Percentiles rank a stretch among this genome's conserved stretches.
These are phyloP conservation scores for Aspergillus ustus DNA, from an alignment of 2,329 filamentous ascomycete species.

Conservation along the genomic window DNA sequence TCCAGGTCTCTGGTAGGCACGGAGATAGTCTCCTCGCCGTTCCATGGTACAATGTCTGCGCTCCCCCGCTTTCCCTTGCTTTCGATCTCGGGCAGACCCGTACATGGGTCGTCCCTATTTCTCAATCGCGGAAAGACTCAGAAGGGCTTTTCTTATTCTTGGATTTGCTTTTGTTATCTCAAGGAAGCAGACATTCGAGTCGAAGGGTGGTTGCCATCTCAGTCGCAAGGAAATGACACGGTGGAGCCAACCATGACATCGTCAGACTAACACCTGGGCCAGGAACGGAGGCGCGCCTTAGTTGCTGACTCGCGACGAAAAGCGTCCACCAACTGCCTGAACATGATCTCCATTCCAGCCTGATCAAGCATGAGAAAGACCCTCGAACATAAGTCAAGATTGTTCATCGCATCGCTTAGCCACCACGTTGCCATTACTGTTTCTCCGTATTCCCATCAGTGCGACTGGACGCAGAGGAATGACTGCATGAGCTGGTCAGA, in stretches of 20 bases:
- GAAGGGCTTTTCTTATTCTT: background rate
- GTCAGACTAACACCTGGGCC: background rate
- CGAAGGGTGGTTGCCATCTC: background rate
- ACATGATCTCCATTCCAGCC: background rate
- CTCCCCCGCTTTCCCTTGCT: conserved; percentile 32
- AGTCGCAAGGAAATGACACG: background rate
- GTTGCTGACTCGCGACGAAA: background rate
- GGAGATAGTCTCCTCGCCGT: conserved; percentile 11
- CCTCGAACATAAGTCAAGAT: background rate
- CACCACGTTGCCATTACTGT: background rate
- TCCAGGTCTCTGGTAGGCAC: conserved; percentile 5
- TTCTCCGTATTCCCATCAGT: background rate
- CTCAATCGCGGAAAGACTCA: background rate
- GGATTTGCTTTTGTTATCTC: background rate
- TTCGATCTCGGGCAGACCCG: conserved; percentile 34
- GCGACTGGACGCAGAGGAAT: conserved; percentile 4
- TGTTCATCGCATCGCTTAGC: background rate
- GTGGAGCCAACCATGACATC: background rate
- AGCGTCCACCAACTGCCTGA: background rate
- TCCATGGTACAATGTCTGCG: conserved; percentile 27
- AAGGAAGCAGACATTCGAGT: background rate
- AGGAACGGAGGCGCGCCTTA: background rate
- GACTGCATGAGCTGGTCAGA: conserved; percentile 9
- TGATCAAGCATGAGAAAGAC: background rate
- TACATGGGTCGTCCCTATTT: conserved; percentile 18